Base-by-base conservation (phyloP, 1,284 basidiomycete genomes). In the Ustilago lituana region DNA sequence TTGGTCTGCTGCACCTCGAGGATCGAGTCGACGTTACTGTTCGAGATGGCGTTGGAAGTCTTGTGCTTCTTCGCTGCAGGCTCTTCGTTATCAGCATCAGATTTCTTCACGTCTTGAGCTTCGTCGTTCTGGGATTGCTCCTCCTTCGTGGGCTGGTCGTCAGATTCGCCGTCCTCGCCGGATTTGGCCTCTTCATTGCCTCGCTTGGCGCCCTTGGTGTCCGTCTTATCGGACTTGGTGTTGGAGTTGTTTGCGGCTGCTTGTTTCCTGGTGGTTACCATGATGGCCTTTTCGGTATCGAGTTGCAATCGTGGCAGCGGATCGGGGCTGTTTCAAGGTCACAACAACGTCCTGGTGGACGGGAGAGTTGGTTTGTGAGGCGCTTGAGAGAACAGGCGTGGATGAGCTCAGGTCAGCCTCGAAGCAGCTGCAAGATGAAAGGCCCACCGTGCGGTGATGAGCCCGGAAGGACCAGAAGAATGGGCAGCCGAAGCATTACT, bases 1-100 rank as follows among this genome's bases (percentile, higher is more conserved):
- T 61, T 35, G 37, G 46, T 26, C 26, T 68, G 65, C 49, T 76
- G 73, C 33, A 50, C 63, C 6, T 62, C 57, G 52, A 73, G 58
- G 39, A 58, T 51, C 9, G 49, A 39, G 14, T 59, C 52, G 24
- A 35, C 27, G 22, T 53, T 27, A 24, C 19, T 26, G 32, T 52
- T 44, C 8, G 39, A 26, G 24, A 43, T 45, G 14, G 48, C 38
- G 10, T 23, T 22, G 27, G 39, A 20, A 33, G 65, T 68, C 36
- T 68, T 68, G 45, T 46, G 59, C 27, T 58, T 62, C 48, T 68
- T 68, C 24, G 55, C 19, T 9, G 51, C 46, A 3, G 64, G 64
- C 20, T 56, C 56, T 5, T 43, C 26, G 8, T 33, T 32, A 29
- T 24, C 33, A 4, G 27, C 22, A 37, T 9, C n/a, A n/a, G n/a